Evolutionary conservation across 441 rosid species (phyloP).

Genomic region (Omphalea diandra): DNA sequence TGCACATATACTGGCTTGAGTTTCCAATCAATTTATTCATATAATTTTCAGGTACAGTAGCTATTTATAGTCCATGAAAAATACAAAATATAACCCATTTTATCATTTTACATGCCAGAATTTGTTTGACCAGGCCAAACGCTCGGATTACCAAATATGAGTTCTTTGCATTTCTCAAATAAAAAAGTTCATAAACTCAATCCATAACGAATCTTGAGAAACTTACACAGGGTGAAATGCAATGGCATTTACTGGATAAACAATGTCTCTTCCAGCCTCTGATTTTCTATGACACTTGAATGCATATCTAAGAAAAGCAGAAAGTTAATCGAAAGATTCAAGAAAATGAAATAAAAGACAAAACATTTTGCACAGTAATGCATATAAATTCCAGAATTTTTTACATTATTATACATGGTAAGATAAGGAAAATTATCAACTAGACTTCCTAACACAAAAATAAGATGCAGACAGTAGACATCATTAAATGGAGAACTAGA

Average conservation of each 20-base stretch:
- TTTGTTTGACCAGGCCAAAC: no score
- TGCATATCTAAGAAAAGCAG: slow-evolving; percentile 66
- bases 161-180: background rate
- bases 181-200: background rate
- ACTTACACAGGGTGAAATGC: slow-evolving; percentile 98
- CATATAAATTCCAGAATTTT: background rate
- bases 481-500: background rate
- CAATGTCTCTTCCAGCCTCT: slow-evolving; percentile 96
- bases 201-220: slow-evolving; percentile 15
- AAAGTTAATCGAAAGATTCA: slow-evolving; percentile 13
- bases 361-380: background rate
- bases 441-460: background rate
- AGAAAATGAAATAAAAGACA: slow-evolving; percentile 3
- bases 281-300: slow-evolving; percentile 97
- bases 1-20: background rate
- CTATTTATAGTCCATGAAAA: background rate
- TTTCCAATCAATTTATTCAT: no score
- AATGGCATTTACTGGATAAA: slow-evolving; percentile 92
- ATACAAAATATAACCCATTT: background rate
- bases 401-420: background rate
- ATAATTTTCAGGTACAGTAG: background rate
- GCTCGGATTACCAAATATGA: no score
- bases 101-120: no score
- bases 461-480: background rate
- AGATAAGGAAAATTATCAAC: background rate